These are phyloP conservation scores for Plasmodium gonderi DNA, from an alignment of 169 alveolate genomes.

Conservation along the genomic window DNA sequence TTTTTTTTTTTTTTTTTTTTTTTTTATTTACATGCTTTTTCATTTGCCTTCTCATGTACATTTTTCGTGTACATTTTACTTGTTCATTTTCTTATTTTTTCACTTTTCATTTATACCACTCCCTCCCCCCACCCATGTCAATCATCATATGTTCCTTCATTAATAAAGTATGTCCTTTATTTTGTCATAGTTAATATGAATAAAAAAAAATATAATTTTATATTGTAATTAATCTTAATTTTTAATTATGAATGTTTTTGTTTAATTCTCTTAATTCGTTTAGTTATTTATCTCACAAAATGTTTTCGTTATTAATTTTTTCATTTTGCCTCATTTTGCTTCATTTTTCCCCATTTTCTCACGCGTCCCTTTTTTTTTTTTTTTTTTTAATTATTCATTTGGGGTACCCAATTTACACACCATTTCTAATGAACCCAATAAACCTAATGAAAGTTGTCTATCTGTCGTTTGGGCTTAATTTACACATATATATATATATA, in stretches of 20 bases:
- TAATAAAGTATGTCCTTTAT: no score
- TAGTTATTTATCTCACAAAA: background rate
- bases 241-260: background rate
- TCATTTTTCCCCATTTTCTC: no score
- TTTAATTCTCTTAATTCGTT: background rate
- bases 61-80: no score
- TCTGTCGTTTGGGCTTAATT: background rate
- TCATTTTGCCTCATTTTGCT: no score
- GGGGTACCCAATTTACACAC: background rate
- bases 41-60: no score
- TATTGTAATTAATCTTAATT: background rate
- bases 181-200: no score
- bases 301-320: background rate
- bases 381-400: background rate
- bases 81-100: background rate
- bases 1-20: background rate
- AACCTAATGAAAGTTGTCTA: background rate
- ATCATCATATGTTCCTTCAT: no score
- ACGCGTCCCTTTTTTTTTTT: slow-evolving; percentile 3
- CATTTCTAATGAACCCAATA: no score
- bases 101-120: no score
- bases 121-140: no score
- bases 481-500: no score
- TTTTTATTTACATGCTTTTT: background rate
- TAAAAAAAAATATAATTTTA: background rate